phyloP scores from a whole-genome alignment of 1,284 basidiomycete genomes.

The Ceratobasidium sp. region DNA sequence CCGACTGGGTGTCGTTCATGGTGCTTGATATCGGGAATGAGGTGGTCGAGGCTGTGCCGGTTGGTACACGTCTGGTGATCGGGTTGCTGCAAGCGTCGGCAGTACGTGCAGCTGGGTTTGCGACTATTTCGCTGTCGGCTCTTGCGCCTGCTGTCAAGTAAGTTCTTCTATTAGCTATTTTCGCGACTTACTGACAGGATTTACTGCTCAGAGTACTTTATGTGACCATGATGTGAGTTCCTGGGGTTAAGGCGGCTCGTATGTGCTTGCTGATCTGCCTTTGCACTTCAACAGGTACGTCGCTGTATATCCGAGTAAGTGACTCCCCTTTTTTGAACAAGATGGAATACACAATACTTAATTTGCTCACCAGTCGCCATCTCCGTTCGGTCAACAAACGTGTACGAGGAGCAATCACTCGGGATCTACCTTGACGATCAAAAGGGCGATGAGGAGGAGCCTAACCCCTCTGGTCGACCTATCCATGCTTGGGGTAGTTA shows the following conservation, averaged over 20 bases:
- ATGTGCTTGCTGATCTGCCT: no score
- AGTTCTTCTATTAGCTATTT: constrained; percentile 49
- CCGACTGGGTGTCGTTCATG: constrained; percentile 90
- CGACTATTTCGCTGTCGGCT: constrained; percentile 73
- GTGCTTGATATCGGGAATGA: constrained; percentile 88
- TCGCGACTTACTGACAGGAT: constrained; percentile 45
- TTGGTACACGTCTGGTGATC: constrained; percentile 71
- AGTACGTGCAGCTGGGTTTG: constrained; percentile 86
- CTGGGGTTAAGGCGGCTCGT: no score
- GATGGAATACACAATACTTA: constrained; percentile 62
- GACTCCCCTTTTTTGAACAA: constrained; percentile 57
- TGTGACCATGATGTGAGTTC: constrained; percentile 87
- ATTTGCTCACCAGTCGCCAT: constrained; percentile 56
- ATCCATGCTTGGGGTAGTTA: constrained; percentile 79
- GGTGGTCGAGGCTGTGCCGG: constrained; percentile 73
- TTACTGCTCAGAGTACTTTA: constrained; percentile 72
- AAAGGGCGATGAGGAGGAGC: constrained; percentile 59
- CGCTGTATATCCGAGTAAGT: constrained; percentile 63
- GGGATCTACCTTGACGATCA: constrained; percentile 71
- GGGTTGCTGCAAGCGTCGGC: constrained; percentile 71
- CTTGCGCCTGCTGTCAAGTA: constrained; percentile 88
- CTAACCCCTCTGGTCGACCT: constrained; percentile 60
- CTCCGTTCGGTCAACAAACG: constrained; percentile 94
- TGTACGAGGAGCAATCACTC: constrained; percentile 91
- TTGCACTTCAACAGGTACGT: constrained; percentile 54